Evolutionary conservation across 768 basidiomycete species (phyloP).

Genomic region (Boletus rex-veris): DNA sequence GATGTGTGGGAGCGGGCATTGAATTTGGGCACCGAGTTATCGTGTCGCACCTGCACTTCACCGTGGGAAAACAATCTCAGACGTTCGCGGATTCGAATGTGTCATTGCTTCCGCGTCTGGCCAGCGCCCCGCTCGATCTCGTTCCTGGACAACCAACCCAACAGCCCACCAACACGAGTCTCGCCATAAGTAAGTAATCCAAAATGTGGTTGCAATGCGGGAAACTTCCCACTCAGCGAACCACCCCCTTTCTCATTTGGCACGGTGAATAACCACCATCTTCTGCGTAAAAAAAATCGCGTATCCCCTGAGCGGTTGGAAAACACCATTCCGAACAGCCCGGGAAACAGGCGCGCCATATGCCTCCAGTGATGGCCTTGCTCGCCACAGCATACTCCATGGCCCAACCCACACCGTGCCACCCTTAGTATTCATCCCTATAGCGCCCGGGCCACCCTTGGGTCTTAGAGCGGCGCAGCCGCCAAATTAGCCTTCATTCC

Average conservation of each 20-base stretch:
- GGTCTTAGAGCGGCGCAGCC: constrained; percentile 15
- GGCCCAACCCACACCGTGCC: neutral
- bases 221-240: neutral
- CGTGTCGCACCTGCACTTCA: constrained; percentile 34
- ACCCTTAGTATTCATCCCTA: neutral
- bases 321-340: neutral
- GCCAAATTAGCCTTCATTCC: constrained; percentile 21
- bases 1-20: constrained; percentile 41
- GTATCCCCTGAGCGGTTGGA: neutral
- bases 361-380: no score
- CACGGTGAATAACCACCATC: neutral
- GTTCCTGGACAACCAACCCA: constrained; percentile 11
- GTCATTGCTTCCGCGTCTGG: constrained; percentile 33
- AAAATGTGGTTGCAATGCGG: constrained; percentile 3
- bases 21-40: constrained; percentile 40
- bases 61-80: constrained; percentile 29
- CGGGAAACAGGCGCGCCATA: neutral
- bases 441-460: neutral
- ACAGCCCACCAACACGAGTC: constrained; percentile 17
- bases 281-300: neutral
- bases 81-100: constrained; percentile 34
- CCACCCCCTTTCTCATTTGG: neutral
- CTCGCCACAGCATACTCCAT: no score
- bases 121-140: constrained; percentile 28
- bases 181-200: neutral